phyloP scores from a whole-genome alignment of 2,329 filamentous ascomycete genomes.

The Fusarium caatingaense region DNA sequence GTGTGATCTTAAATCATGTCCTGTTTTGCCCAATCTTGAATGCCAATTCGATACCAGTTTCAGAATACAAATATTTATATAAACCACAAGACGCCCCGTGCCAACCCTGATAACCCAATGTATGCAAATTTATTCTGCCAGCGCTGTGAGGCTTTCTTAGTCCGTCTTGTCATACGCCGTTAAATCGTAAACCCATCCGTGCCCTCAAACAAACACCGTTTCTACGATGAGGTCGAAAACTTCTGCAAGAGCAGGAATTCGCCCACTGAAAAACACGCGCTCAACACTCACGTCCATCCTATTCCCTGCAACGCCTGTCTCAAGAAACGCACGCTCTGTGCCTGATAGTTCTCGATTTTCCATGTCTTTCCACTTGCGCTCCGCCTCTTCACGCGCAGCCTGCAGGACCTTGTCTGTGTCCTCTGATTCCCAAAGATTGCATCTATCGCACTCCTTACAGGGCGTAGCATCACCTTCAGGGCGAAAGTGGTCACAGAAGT shows the following conservation, averaged over 20 bases:
- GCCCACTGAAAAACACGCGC: conserved; percentile 49
- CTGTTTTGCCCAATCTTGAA: conserved; percentile 36
- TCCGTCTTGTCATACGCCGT: conserved; percentile 31
- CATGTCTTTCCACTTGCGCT: conserved; percentile 75
- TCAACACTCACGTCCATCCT: conserved; percentile 47
- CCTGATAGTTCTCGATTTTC: conserved; percentile 69
- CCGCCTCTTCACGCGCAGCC: conserved; percentile 76
- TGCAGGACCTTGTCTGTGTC: conserved; percentile 75
- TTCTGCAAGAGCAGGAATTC: conserved; percentile 55
- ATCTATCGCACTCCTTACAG: conserved; percentile 83
- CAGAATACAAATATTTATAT: conserved; percentile 7
- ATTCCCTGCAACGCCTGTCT: conserved; percentile 60
- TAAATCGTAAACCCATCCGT: conserved; percentile 5
- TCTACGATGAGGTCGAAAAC: conserved; percentile 61
- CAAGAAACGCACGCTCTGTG: conserved; percentile 66
- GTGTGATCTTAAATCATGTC: conserved; percentile 25
- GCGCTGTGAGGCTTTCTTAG: conserved; percentile 23
- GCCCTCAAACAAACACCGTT: conserved; percentile 54
- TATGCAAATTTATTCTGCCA: conserved; percentile 30
- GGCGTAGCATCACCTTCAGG: conserved; percentile 76
- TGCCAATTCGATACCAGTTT: conserved; percentile 21
- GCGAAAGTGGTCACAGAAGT: conserved; percentile 97
- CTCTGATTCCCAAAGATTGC: conserved; percentile 83
- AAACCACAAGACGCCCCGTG: conserved; percentile 26
- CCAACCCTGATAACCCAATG: conserved; percentile 9